Conservation (phyloP, 2,329 filamentous ascomycete genomes). For the Trichoderma sp. region DNA sequence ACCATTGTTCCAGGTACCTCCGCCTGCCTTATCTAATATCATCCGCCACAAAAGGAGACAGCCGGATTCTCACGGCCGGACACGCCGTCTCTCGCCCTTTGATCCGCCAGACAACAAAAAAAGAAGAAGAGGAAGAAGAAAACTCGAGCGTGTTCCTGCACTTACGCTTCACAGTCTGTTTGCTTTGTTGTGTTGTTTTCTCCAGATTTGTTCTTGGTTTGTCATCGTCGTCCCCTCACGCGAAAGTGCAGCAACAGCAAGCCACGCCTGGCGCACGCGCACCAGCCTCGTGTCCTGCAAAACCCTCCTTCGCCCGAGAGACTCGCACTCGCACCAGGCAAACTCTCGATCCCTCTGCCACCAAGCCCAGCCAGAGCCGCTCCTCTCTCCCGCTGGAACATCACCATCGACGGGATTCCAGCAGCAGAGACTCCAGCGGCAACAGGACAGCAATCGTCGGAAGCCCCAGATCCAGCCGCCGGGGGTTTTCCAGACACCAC, state of each 20-base stretch:
- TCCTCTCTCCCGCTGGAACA: background rate
- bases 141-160: background rate
- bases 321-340: background rate
- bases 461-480: conserved; percentile 15
- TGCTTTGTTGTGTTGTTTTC: background rate
- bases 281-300: conserved; percentile 16
- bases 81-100: conserved; percentile 20
- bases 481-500: conserved; percentile 20
- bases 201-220: background rate
- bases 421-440: background rate
- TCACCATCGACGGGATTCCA: background rate
- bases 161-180: background rate
- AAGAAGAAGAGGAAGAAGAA: background rate
- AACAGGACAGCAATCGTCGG: background rate
- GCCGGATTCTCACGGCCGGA: conserved; percentile 20
- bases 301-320: conserved; percentile 10
- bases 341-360: background rate
- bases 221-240: background rate
- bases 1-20: background rate
- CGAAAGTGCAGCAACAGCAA: conserved; percentile 1
- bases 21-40: conserved; percentile 10
- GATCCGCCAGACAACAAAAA: conserved; percentile 6
- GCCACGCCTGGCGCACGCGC: conserved; percentile 19
- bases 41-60: conserved; percentile 20
- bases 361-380: background rate